Evolutionary conservation across 495 filamentous ascomycete species (phyloP).

Genomic region (Penicillium bovifimosum): DNA sequence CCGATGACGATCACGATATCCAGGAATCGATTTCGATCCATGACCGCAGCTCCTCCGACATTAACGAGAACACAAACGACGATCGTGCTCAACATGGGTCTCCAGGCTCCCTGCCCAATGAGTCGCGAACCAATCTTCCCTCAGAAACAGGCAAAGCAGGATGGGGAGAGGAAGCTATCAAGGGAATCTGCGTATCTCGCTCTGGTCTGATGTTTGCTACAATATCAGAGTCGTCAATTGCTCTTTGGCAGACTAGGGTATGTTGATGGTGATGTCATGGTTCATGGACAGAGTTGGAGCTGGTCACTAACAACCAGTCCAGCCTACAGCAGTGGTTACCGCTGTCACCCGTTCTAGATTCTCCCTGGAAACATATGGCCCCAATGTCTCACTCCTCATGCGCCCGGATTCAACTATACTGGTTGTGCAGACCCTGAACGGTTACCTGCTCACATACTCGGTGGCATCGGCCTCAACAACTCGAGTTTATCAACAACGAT

Average conservation of each 20-base stretch:
- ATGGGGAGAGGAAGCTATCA: constrained; percentile 55
- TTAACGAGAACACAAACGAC: background rate
- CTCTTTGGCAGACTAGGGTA: constrained; percentile 94
- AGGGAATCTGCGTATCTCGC: constrained; percentile 72
- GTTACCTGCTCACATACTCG: constrained; percentile 91
- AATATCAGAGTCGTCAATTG: constrained; percentile 75
- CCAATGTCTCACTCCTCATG: constrained; percentile 76
- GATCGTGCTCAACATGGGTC: constrained; percentile 1
- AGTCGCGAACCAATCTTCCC: constrained; percentile 5
- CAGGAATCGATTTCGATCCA: background rate
- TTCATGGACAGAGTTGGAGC: background rate
- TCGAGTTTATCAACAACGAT: constrained; percentile 77
- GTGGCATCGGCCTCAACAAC: constrained; percentile 78
- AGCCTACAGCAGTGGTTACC: constrained; percentile 88
- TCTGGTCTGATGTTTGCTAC: constrained; percentile 84
- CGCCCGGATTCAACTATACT: constrained; percentile 89
- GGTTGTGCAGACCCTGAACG: constrained; percentile 81
- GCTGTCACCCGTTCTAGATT: constrained; percentile 71
- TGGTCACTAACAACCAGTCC: constrained; percentile 29
- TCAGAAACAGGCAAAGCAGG: constrained; percentile 24
- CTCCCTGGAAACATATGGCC: constrained; percentile 78
- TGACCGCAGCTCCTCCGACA: constrained; percentile 1
- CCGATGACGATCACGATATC: constrained; percentile 32
- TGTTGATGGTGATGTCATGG: constrained; percentile 16
- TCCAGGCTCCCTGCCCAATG: constrained; percentile 8